These are phyloP conservation scores for Linnemannia hyalina DNA, from an alignment of 192 early-diverging fungal genomes.

Conservation along the genomic window DNA sequence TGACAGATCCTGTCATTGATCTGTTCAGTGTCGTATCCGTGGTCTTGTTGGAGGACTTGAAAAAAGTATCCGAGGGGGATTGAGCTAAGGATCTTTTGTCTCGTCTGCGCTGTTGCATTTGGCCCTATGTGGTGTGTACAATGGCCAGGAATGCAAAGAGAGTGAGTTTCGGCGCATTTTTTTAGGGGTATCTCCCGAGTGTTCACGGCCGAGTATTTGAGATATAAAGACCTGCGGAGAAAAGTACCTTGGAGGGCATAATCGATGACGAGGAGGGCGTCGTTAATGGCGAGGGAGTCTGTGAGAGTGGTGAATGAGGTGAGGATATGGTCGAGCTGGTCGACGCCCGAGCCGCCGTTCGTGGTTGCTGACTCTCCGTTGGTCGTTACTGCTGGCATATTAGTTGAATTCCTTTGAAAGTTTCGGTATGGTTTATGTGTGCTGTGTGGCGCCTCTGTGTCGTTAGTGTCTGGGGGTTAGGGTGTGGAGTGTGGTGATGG, in stretches of 20 bases:
- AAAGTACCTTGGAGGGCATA: constrained; percentile 26
- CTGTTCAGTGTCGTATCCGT: constrained; percentile 35
- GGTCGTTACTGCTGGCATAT: not conserved
- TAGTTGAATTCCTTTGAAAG: not conserved
- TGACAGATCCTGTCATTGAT: constrained; percentile 40
- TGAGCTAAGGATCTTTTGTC: constrained; percentile 16
- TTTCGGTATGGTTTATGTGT: not conserved
- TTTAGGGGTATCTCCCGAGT: no score
- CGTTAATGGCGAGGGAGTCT: constrained; percentile 34
- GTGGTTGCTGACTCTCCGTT: not conserved
- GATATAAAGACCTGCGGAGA: no score
- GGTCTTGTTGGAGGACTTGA: constrained; percentile 31
- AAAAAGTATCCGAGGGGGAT: constrained; percentile 33
- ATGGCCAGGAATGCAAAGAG: not conserved
- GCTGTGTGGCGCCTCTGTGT: not conserved
- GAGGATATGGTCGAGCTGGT: constrained; percentile 23
- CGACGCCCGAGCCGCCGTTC: not conserved
- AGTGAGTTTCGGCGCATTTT: not conserved
- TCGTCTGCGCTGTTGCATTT: not conserved
- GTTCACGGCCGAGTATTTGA: no score
- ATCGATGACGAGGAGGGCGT: constrained; percentile 27
- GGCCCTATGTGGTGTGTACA: not conserved
- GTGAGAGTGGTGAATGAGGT: constrained; percentile 19
- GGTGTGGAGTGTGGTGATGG: no score
- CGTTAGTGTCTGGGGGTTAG: no score